Percentiles rank a stretch among this genome's conserved stretches.
These are phyloP conservation scores for Colletotrichum lentis DNA, from an alignment of 2,329 filamentous ascomycete genomes.

Conservation along the genomic window DNA sequence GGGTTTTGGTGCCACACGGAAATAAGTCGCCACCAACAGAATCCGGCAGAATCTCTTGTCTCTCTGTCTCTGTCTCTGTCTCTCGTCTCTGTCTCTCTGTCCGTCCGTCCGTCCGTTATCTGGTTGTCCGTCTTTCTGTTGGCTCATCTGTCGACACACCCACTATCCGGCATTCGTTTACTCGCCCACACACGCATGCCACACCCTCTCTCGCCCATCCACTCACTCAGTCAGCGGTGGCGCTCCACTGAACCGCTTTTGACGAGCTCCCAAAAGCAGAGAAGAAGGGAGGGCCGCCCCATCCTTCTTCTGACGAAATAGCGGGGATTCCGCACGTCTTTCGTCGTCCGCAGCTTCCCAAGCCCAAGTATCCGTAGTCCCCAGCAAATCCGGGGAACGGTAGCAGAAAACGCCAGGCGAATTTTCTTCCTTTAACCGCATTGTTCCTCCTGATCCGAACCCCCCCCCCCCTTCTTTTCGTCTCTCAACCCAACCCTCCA, in stretches of 20 bases:
- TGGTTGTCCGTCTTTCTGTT: neutral
- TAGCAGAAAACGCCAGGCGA: neutral
- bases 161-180: neutral
- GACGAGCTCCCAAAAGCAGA: slow-evolving; percentile 3
- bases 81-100: neutral
- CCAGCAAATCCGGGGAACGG: slow-evolving; percentile 14
- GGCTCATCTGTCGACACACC: neutral
- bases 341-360: neutral
- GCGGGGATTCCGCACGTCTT: slow-evolving; percentile 35
- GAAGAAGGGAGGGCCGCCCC: slow-evolving; percentile 14
- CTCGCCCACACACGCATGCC: neutral
- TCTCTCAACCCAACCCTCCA: neutral
- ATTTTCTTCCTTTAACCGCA: slow-evolving; percentile 10
- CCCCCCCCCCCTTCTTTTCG: neutral
- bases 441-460: neutral
- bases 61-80: neutral
- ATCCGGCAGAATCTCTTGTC: neutral
- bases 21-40: slow-evolving; percentile 11
- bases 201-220: neutral
- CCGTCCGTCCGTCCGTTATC: neutral
- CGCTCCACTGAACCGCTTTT: slow-evolving; percentile 20
- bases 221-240: slow-evolving; percentile 3
- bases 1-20: slow-evolving; percentile 4
- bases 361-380: neutral
- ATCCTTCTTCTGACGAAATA: slow-evolving; percentile 29